Evolutionary conservation across 345 rosid species (phyloP), one percentile per base, ranked within the genome.

Genomic region (Triadica sebifera): DNA sequence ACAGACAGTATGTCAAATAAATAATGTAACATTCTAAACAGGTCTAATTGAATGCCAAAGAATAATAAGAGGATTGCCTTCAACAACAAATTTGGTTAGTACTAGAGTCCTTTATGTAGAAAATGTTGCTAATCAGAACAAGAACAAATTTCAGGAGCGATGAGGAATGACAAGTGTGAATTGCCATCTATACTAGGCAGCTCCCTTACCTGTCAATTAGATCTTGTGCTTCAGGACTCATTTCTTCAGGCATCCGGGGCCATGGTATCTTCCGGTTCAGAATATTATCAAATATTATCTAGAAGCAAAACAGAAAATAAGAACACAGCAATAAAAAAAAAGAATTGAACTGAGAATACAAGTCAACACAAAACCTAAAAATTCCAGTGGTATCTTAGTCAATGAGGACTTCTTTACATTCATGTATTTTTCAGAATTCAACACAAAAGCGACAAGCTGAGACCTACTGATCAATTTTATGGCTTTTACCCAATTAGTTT

Each of bases 181-280:
- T 52, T 29, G 6, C 70, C 17, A 43, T 66, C 5, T 56, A 65
- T 45, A 19, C 1, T 34, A 57, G 34, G 50, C 65, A 55, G 45
- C 15, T 60, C 22, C 74, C 89, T 84, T 81, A 93, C 99, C 92
- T 85, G 72, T 96, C 88, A 77, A 96, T 86, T 50, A 96, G 85
- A 88, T 93, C 96, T 43, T 84, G 83, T 81, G 95, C 92, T 84
- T 90, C 99, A 66, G 77, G 79, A 82, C 96, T 91, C 89, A 96
- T 89, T 82, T 90, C 93, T 65, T 85, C 93, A 17, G 95, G 93
- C 50, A 87, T 92, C 68, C 75, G 80, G 22, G 96, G 99, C 98
- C 99, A 96, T 56, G 97, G 98, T 87, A 96, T 90, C 70, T 93
- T 96, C 51, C 97, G 90, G 79, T 96, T 96, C 84, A 96, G 97